These are phyloP conservation scores for Boletus mariae DNA, from an alignment of 1,284 basidiomycete genomes.

Conservation along the genomic window DNA sequence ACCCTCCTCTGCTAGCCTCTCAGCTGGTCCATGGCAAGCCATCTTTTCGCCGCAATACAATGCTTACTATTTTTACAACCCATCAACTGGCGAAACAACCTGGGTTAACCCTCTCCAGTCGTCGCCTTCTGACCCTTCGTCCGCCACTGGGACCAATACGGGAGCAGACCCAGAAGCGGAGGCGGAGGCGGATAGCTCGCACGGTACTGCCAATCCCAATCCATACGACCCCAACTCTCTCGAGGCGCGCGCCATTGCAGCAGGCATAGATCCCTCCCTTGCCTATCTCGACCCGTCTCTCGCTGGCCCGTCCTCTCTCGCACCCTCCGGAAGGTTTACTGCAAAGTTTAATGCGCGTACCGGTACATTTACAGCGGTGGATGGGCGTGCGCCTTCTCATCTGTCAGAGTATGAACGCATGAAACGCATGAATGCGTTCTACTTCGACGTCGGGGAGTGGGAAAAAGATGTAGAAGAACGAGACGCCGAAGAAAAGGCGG, in stretches of 20 bases:
- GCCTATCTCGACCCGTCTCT: slow-evolving; percentile 76
- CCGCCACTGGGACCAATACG: slow-evolving; percentile 10
- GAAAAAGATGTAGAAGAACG: slow-evolving; percentile 65
- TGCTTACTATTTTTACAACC: slow-evolving; percentile 88
- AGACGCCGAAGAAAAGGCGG: slow-evolving; percentile 51
- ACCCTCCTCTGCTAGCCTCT: slow-evolving; percentile 19
- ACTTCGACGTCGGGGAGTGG: slow-evolving; percentile 85
- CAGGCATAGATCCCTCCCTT: slow-evolving; percentile 83
- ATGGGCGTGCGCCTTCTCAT: slow-evolving; percentile 69
- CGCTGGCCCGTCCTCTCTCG: slow-evolving; percentile 40
- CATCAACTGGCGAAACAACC: slow-evolving; percentile 76
- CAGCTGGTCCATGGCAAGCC: slow-evolving; percentile 70
- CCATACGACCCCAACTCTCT: slow-evolving; percentile 40
- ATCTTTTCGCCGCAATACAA: slow-evolving; percentile 79
- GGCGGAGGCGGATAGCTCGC: not conserved
- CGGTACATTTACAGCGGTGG: slow-evolving; percentile 67
- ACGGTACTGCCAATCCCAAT: slow-evolving; percentile 7
- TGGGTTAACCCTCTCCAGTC: slow-evolving; percentile 80
- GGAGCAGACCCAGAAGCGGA: not conserved
- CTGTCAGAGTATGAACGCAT: slow-evolving; percentile 80
- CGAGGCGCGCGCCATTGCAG: slow-evolving; percentile 62
- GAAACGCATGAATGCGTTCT: slow-evolving; percentile 84
- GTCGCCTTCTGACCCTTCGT: slow-evolving; percentile 23
- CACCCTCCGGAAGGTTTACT: slow-evolving; percentile 48
- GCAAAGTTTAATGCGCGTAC: slow-evolving; percentile 86